These are phyloP conservation scores for Cordyceps cicadae DNA, from an alignment of 2,329 filamentous ascomycete genomes.

Conservation along the genomic window DNA sequence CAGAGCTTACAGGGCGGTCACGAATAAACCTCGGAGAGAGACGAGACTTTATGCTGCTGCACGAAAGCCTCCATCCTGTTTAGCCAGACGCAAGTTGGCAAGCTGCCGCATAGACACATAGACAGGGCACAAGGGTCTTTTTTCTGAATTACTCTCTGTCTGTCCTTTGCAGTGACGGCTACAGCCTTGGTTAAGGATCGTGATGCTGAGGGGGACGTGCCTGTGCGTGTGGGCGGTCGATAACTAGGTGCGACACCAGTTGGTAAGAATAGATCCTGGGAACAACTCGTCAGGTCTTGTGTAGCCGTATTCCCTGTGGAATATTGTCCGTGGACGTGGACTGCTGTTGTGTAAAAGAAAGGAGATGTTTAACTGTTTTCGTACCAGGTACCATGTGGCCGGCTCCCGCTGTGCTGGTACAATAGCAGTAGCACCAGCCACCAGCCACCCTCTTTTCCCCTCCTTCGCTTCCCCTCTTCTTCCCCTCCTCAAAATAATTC, in stretches of 20 bases:
- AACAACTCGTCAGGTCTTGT: neutral
- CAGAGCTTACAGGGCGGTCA: neutral
- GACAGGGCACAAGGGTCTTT: neutral
- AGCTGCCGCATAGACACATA: neutral
- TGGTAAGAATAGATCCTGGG: neutral
- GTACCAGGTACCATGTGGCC: no score
- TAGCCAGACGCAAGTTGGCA: neutral
- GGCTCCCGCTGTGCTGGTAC: neutral
- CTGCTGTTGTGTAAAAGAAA: no score
- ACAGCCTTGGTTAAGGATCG: neutral
- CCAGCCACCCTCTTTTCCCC: neutral
- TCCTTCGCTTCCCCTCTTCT: neutral
- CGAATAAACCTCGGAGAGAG: neutral
- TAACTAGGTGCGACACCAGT: neutral
- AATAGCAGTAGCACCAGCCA: neutral
- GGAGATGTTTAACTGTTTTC: no score
- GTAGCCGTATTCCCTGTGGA: neutral
- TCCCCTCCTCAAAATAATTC: neutral
- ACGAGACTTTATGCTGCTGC: neutral
- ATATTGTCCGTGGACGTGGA: no score
- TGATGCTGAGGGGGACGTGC: neutral
- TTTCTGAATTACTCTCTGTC: neutral
- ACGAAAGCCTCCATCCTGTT: neutral
- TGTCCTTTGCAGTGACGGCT: conserved; percentile 1
- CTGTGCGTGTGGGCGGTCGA: neutral